These are phyloP conservation scores for Apiotrichum montevideense DNA, from an alignment of 1,284 basidiomycete genomes.

Conservation along the genomic window DNA sequence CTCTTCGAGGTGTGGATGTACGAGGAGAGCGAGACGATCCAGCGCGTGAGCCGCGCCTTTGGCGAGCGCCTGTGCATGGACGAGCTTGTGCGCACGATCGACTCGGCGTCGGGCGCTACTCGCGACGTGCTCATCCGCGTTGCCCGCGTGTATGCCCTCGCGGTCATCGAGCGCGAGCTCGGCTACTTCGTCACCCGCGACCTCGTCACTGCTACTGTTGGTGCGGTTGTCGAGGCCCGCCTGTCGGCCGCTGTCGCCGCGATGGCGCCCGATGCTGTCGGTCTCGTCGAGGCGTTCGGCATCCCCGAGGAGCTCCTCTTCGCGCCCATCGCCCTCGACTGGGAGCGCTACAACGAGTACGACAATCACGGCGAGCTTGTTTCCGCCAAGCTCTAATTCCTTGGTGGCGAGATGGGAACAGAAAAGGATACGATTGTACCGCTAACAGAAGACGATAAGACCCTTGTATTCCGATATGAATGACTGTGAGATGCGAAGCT, in stretches of 20 bases:
- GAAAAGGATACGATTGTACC: too few species aligned
- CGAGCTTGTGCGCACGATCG: background rate
- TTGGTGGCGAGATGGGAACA: too few species aligned
- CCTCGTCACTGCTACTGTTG: background rate
- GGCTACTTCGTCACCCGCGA: conserved; percentile 7
- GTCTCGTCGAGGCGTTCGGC: conserved; percentile 6
- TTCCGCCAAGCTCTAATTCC: conserved; percentile 6
- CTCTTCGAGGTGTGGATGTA: conserved; percentile 15
- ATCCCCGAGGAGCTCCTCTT: conserved; percentile 10
- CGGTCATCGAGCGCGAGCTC: conserved; percentile 11
- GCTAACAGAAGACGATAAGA: too few species aligned
- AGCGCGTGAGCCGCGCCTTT: conserved; percentile 3
- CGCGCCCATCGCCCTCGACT: conserved; percentile 14
- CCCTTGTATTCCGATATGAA: too few species aligned
- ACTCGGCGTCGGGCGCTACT: background rate
- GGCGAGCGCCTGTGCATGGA: conserved; percentile 17
- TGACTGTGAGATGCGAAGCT: too few species aligned
- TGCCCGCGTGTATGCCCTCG: conserved; percentile 8
- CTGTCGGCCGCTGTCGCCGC: conserved; percentile 1
- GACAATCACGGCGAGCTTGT: conserved; percentile 14
- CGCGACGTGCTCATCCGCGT: conserved; percentile 3
- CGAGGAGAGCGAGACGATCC: conserved; percentile 11
- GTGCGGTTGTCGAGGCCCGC: conserved; percentile 1
- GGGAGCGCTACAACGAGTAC: conserved; percentile 16
- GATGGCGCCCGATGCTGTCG: conserved; percentile 4